Base-by-base conservation (phyloP, 208 protist genomes). In the Trypanosoma brucei region DNA sequence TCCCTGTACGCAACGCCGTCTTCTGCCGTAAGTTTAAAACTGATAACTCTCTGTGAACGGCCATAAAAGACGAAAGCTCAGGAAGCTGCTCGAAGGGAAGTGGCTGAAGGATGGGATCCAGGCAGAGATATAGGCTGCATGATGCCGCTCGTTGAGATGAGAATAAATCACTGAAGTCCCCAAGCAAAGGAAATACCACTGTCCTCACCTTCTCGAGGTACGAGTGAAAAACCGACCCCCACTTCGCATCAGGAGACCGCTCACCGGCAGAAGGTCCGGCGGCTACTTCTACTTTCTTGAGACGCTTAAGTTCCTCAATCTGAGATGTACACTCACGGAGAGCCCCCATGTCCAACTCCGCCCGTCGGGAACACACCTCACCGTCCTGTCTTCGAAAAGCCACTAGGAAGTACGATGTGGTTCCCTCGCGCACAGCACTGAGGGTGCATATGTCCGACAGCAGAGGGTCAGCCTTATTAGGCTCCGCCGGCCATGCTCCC, bases 41-140 rank as follows among this genome's bases (percentile, higher is more conserved):
- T 9, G 78, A 74, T 2, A 94, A 64, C 53, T 94, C 88, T 0
- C 84, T 79, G 55, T 84, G 67, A 9, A 94, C 70, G 8, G 68
- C 66, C 40, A 69, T 35, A 62, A 86, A 88, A 7, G 35, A 38
- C 11, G 53, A 52, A 58, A 92, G 77, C 14, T 59, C 68, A 35
- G 68, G 55, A 1, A 74, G 30, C 34, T 83, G 78, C 65, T 95
- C 89, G 35, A 91, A 50, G 0, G 89, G 84, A 13, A 90, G 76
- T 4, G 72, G 44, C 38, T 91, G 84, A 52, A 95, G 55, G 33
- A 73, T n/a, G 3, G 85, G 76, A 45, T 81, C 77, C 3, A 95
- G 70, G 45, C 86, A 92, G 8, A 95, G 75, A 64, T 83, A 85
- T 34, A 92, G 62, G 3, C 74, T 55, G 30, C 75, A 67, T 46